These are phyloP conservation scores for Hypericum androsaemum DNA, from an alignment of 345 rosid genomes.

Conservation along the genomic window DNA sequence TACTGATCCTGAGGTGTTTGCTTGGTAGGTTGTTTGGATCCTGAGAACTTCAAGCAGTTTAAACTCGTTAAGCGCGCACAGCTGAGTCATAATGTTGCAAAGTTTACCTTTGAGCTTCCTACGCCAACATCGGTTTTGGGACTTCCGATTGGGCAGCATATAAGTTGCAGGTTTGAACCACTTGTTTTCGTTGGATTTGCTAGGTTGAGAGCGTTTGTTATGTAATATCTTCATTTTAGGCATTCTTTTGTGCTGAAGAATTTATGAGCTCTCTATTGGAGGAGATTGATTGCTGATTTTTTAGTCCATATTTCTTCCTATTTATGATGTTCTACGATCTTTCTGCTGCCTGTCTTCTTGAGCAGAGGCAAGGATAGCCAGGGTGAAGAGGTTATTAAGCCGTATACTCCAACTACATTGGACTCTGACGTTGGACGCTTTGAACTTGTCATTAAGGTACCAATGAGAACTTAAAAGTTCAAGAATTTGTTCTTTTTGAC, in stretches of 20 bases:
- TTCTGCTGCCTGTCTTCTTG: not conserved
- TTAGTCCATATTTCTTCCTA: no score
- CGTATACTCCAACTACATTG: conserved; percentile 88
- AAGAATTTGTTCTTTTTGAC: conserved; percentile 7
- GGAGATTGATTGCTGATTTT: no score
- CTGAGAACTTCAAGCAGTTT: not conserved
- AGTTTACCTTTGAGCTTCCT: not conserved
- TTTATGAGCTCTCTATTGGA: no score
- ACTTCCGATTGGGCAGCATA: not conserved
- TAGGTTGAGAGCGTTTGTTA: not conserved
- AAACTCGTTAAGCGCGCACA: not conserved
- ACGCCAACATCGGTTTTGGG: not conserved
- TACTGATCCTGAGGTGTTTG: not conserved
- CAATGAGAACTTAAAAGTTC: conserved; percentile 2
- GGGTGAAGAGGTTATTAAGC: conserved; percentile 83
- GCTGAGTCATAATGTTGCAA: not conserved
- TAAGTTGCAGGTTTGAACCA: conserved; percentile 2
- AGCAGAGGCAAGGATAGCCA: conserved; percentile 78
- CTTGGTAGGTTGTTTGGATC: not conserved
- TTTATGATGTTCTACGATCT: no score
- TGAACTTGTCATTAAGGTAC: conserved; percentile 84
- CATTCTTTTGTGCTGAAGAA: no score
- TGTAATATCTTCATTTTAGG: no score
- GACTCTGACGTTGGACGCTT: conserved; percentile 86
- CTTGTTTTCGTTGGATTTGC: not conserved